These are phyloP conservation scores for Aspergillus diversus DNA, from an alignment of 495 filamentous ascomycete genomes.

Conservation along the genomic window DNA sequence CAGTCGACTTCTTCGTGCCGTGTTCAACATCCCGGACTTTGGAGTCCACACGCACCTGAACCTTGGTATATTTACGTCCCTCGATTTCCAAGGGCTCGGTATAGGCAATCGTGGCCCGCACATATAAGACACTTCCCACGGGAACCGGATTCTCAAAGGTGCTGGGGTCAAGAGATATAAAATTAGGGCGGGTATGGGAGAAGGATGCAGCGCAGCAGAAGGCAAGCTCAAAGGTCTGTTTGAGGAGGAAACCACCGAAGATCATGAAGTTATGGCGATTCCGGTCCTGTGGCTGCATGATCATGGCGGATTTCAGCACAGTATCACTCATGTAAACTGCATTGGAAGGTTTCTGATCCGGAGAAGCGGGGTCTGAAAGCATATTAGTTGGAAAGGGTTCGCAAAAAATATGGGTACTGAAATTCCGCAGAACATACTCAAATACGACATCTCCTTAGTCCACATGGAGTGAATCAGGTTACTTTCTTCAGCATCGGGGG, in stretches of 20 bases:
- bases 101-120: constrained; percentile 76
- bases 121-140: constrained; percentile 79
- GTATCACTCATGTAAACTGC: constrained; percentile 70
- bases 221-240: constrained; percentile 83
- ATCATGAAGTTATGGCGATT: constrained; percentile 91
- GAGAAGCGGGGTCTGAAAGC: constrained; percentile 57
- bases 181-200: constrained; percentile 73
- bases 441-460: constrained; percentile 71
- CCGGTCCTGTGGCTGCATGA: constrained; percentile 88
- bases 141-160: constrained; percentile 87
- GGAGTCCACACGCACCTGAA: constrained; percentile 78
- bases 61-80: constrained; percentile 57
- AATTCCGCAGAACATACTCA: constrained; percentile 41
- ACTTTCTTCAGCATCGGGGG: constrained; percentile 76
- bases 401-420: not conserved
- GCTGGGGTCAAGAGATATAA: constrained; percentile 76
- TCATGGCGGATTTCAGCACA: constrained; percentile 67
- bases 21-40: constrained; percentile 82
- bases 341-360: constrained; percentile 61
- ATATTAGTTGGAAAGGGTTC: constrained; percentile 4
- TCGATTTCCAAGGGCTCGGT: constrained; percentile 64
- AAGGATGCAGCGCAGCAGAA: constrained; percentile 85
- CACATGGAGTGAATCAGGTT: constrained; percentile 81
- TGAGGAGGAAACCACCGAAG: constrained; percentile 83
- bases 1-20: constrained; percentile 72